phyloP scores from a whole-genome alignment of 345 rosid genomes.

The Brassica rapa region DNA sequence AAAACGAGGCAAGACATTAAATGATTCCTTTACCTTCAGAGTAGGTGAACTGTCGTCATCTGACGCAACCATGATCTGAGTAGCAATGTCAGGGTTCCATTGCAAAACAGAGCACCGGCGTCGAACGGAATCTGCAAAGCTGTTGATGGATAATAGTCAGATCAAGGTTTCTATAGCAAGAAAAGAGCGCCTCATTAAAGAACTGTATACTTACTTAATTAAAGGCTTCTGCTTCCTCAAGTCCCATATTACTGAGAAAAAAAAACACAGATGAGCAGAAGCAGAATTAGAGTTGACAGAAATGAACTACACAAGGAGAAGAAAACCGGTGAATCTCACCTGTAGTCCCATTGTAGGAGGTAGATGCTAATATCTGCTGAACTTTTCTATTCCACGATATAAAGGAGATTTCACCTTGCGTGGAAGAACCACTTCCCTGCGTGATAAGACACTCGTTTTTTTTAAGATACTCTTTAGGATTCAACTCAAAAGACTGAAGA shows the following conservation, averaged over 20 bases:
- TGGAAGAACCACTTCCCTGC: slow-evolving; percentile 91
- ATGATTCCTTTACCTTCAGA: slow-evolving; percentile 58
- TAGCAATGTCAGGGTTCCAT: slow-evolving; percentile 98
- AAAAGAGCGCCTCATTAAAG: not conserved
- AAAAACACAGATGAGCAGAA: slow-evolving; percentile 9
- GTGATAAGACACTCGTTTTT: slow-evolving; percentile 17
- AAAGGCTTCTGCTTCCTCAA: slow-evolving; percentile 94
- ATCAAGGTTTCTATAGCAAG: slow-evolving; percentile 29
- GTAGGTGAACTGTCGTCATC: slow-evolving; percentile 90
- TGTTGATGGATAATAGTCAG: slow-evolving; percentile 43
- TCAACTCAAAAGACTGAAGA: not conserved
- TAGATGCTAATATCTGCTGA: slow-evolving; percentile 89
- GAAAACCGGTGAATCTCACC: slow-evolving; percentile 55
- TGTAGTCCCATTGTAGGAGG: slow-evolving; percentile 91
- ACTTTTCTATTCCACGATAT: slow-evolving; percentile 96
- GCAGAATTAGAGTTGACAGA: slow-evolving; percentile 2
- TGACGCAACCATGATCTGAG: slow-evolving; percentile 97
- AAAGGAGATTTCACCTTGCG: slow-evolving; percentile 96
- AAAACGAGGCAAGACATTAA: slow-evolving; percentile 4
- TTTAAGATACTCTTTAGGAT: slow-evolving; percentile 12
- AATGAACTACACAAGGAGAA: not conserved
- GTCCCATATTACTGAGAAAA: slow-evolving; percentile 87
- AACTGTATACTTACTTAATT: slow-evolving; percentile 63
- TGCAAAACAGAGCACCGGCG: slow-evolving; percentile 97
- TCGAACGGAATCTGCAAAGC: slow-evolving; percentile 88